Percentiles rank a stretch among this genome's conserved stretches.
Evolutionary conservation across 257 asterid species (phyloP).

Genomic region (Solanum corneliomulleri): DNA sequence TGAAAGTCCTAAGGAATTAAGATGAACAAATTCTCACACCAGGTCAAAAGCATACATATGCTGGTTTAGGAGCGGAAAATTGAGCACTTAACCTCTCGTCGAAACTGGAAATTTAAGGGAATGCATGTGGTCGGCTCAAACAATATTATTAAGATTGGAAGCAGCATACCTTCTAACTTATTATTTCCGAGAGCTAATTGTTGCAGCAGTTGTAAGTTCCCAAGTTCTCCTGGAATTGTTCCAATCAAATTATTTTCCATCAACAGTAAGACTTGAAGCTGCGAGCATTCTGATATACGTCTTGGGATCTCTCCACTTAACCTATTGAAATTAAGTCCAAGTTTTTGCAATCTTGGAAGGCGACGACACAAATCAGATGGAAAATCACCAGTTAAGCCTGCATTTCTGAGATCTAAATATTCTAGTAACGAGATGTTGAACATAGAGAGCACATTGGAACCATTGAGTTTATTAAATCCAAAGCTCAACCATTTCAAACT

Average conservation of each 20-base stretch:
- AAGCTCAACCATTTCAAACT: neutral
- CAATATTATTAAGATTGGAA: neutral
- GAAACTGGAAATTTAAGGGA: neutral
- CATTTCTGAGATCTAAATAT: neutral
- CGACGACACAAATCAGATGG: neutral
- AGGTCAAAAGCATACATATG: neutral
- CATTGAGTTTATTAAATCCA: neutral
- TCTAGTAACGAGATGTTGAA: neutral
- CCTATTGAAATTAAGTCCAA: conserved; percentile 6
- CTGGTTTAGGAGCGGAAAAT: neutral
- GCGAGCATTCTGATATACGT: neutral
- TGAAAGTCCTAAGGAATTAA: neutral
- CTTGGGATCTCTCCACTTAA: conserved; percentile 13
- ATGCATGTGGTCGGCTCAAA: neutral
- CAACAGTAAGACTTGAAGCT: neutral
- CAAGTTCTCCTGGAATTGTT: neutral
- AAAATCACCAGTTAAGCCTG: neutral
- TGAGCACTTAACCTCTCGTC: neutral
- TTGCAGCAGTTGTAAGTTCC: conserved; percentile 2
- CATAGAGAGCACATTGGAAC: neutral
- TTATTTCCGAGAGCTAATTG: conserved; percentile 6
- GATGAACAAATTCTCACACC: neutral
- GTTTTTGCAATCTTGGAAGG: conserved; percentile 2
- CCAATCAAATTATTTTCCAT: neutral
- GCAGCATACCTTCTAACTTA: neutral